Percentiles rank a stretch among this genome's conserved stretches.
phyloP scores from a whole-genome alignment of 192 early-diverging fungal species.

The Diversispora epigaea region DNA sequence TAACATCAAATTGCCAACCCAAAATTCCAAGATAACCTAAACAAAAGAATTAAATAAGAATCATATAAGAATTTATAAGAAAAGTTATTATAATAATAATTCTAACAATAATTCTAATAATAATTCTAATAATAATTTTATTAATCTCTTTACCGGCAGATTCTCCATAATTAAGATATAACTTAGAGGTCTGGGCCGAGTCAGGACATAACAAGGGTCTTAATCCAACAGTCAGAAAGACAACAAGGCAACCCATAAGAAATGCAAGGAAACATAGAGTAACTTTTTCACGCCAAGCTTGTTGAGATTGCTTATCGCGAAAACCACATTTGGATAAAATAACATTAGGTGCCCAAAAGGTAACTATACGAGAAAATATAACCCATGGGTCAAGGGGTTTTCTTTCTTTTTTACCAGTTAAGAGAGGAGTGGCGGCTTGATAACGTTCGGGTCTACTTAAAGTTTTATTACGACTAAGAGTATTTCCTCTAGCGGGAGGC shows the following conservation, averaged over 20 bases:
- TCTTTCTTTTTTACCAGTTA: slow-evolving; percentile 57
- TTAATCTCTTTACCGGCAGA: slow-evolving; percentile 33
- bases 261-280: slow-evolving; percentile 70
- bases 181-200: slow-evolving; percentile 30
- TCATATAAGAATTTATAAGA: background rate
- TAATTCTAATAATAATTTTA: too few relatives aligned
- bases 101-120: background rate
- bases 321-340: slow-evolving; percentile 55
- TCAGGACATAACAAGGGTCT: slow-evolving; percentile 37
- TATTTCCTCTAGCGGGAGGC: slow-evolving; percentile 6
- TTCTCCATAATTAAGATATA: slow-evolving; percentile 40
- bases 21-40: slow-evolving; percentile 15
- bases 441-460: slow-evolving; percentile 69
- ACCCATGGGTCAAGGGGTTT: slow-evolving; percentile 54
- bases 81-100: background rate
- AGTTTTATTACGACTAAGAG: slow-evolving; percentile 68
- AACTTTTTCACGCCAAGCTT: slow-evolving; percentile 70
- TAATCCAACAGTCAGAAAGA: slow-evolving; percentile 72
- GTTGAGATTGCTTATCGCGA: slow-evolving; percentile 56
- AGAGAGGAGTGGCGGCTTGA: slow-evolving; percentile 65
- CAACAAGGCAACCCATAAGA: slow-evolving; percentile 62
- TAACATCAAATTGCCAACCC: slow-evolving; percentile 33
- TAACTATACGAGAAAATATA: slow-evolving; percentile 55
- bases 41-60: background rate
- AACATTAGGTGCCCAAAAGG: slow-evolving; percentile 59